A percentile compares a stretch with the other conserved stretches of the same genome.
These are phyloP conservation scores for Senna tora DNA, from an alignment of 306 rosid genomes.

Conservation along the genomic window DNA sequence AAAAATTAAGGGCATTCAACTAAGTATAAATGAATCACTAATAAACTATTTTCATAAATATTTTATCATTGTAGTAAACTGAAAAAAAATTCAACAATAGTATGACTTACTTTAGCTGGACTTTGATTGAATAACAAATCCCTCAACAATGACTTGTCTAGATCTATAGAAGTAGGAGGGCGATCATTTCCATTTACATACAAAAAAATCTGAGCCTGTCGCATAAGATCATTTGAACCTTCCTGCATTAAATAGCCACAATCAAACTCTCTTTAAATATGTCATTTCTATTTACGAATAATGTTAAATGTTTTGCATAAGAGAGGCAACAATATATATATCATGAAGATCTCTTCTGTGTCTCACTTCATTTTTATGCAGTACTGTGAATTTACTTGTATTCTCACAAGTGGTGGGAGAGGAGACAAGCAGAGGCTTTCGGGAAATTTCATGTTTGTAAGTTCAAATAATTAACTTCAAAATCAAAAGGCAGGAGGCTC, in stretches of 20 bases:
- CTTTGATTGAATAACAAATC: slow-evolving; percentile 89
- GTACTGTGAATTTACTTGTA: not conserved
- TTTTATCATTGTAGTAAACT: not conserved
- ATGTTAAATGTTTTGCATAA: slow-evolving; percentile 1
- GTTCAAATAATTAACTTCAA: slow-evolving; percentile 11
- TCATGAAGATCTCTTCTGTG: not conserved
- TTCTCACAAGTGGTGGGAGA: not conserved
- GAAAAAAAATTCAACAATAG: not conserved
- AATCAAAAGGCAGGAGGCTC: not conserved
- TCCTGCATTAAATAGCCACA: slow-evolving; percentile 59
- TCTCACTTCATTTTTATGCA: not conserved
- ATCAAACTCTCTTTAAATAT: slow-evolving; percentile 21
- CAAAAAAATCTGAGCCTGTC: slow-evolving; percentile 77
- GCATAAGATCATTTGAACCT: slow-evolving; percentile 84
- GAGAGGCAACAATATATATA: not conserved
- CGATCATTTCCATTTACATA: slow-evolving; percentile 79
- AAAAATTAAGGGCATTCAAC: not conserved
- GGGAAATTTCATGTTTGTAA: not conserved
- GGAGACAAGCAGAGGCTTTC: not conserved
- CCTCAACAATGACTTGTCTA: slow-evolving; percentile 72
- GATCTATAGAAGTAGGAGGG: slow-evolving; percentile 88
- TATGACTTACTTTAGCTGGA: slow-evolving; percentile 73
- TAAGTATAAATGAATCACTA: slow-evolving; percentile 2
- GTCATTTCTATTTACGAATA: slow-evolving; percentile 6
- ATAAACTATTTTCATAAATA: not conserved